Conservation (phyloP, 2,329 filamentous ascomycete species). For the Trichoderma atroviride region DNA sequence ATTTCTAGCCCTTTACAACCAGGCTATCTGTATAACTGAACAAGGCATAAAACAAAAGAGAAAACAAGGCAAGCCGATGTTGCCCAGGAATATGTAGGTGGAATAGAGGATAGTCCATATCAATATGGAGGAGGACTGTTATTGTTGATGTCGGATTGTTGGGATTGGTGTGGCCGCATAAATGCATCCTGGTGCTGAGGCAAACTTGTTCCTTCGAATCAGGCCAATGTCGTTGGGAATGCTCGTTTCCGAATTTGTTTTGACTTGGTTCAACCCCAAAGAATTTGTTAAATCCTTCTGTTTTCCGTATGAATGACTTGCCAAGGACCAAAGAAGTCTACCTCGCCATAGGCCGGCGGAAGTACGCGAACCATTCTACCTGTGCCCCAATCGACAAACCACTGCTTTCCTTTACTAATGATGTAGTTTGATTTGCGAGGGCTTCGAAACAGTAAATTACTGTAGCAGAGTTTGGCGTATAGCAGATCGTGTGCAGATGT, state of each 20-base stretch:
- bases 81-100: background rate
- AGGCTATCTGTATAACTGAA: background rate
- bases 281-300: constrained; percentile 42
- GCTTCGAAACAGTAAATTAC: constrained; percentile 58
- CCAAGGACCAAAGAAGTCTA: constrained; percentile 53
- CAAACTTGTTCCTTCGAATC: background rate
- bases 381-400: constrained; percentile 62
- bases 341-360: constrained; percentile 58
- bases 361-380: constrained; percentile 57
- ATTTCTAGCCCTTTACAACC: background rate
- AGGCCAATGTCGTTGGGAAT: background rate
- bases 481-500: constrained; percentile 59
- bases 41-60: background rate
- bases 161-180: background rate
- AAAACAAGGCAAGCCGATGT: background rate
- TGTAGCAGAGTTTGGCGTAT: constrained; percentile 63
- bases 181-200: background rate
- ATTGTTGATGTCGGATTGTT: background rate
- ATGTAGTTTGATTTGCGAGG: constrained; percentile 62
- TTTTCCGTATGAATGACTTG: constrained; percentile 55
- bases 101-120: background rate
- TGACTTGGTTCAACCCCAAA: background rate
- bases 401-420: constrained; percentile 59
- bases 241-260: background rate
- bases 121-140: background rate